A percentile compares a stretch with the other conserved stretches of the same genome.
These are phyloP conservation scores for Leptodontidium sp. DNA, from an alignment of 2,329 filamentous ascomycete genomes.

Conservation along the genomic window DNA sequence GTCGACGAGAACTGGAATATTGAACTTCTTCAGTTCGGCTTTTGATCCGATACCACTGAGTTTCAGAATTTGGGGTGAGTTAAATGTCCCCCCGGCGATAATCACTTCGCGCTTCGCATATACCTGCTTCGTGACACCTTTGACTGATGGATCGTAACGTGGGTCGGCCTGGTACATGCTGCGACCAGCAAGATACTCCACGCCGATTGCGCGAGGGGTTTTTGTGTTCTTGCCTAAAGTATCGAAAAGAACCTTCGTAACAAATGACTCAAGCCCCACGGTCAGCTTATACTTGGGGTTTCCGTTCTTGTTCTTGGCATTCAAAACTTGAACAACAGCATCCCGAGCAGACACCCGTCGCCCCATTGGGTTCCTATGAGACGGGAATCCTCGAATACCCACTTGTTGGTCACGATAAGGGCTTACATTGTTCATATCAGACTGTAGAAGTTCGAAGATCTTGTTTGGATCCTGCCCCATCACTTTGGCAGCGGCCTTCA, in stretches of 20 bases:
- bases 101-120: constrained; percentile 54
- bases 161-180: constrained; percentile 54
- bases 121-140: constrained; percentile 34
- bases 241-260: constrained; percentile 51
- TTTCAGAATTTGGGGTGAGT: constrained; percentile 56
- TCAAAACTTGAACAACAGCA: constrained; percentile 39
- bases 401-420: constrained; percentile 36
- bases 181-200: constrained; percentile 53
- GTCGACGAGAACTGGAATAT: constrained; percentile 61
- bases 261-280: constrained; percentile 41
- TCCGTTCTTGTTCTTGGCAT: constrained; percentile 25
- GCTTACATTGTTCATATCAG: constrained; percentile 38
- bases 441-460: constrained; percentile 40
- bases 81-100: constrained; percentile 55
- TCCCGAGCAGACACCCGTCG: constrained; percentile 39
- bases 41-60: constrained; percentile 54
- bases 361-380: constrained; percentile 34
- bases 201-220: constrained; percentile 49
- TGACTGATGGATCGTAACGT: constrained; percentile 43
- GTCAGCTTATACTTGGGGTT: constrained; percentile 37
- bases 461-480: constrained; percentile 31
- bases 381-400: constrained; percentile 42
- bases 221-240: constrained; percentile 40
- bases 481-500: neutral
- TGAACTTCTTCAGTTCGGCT: constrained; percentile 50